Conservation (phyloP, 805 yeast genomes). For the Starmera dryadoides region DNA sequence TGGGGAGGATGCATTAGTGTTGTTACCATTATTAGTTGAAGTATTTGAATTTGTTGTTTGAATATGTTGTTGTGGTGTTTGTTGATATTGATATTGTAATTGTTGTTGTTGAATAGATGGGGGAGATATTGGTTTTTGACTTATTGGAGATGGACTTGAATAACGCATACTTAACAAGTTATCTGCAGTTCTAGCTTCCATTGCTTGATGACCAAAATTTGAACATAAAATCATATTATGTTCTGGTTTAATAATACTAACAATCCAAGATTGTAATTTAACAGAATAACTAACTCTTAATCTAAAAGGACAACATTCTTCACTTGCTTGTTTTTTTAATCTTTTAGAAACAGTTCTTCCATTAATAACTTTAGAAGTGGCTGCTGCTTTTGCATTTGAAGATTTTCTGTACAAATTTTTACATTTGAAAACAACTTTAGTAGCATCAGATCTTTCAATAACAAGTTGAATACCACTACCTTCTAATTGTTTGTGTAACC, state of each 20-base stretch:
- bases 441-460: conserved; percentile 24
- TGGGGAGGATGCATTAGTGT: background rate
- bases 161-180: too few species aligned
- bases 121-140: background rate
- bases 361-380: conserved; percentile 1
- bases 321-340: conserved; percentile 13
- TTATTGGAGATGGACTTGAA: background rate
- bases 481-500: conserved; percentile 16
- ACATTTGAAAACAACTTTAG: conserved; percentile 26
- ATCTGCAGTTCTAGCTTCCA: background rate
- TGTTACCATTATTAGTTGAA: too few species aligned
- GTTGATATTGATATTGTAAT: too few species aligned
- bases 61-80: too few species aligned
- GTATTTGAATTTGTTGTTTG: too few species aligned
- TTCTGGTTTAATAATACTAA: conserved; percentile 17
- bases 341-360: conserved; percentile 7
- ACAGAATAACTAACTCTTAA: conserved; percentile 21
- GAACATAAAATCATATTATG: conserved; percentile 17
- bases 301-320: conserved; percentile 22
- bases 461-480: conserved; percentile 18
- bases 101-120: too few species aligned
- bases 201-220: conserved; percentile 8
- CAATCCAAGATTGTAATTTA: conserved; percentile 18
- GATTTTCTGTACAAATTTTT: conserved; percentile 21
- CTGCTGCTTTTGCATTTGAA: background rate